Percentiles rank a stretch among this genome's conserved stretches.
Conservation (phyloP, 495 filamentous ascomycete genomes). For the Aspergillus panamensis region DNA sequence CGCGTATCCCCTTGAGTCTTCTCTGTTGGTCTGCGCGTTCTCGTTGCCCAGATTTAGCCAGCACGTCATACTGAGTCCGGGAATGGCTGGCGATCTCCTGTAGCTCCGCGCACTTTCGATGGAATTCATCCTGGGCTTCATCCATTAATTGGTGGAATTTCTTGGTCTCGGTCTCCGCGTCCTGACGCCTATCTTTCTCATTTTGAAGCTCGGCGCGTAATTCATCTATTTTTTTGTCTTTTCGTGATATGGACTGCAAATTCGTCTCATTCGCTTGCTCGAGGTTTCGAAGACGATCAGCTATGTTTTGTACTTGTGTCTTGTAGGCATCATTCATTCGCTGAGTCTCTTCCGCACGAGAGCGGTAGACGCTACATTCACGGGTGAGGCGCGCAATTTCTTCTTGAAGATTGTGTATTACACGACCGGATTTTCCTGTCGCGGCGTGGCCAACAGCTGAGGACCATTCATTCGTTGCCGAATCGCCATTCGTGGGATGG, state of each 20-base stretch:
- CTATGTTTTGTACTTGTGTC: constrained; percentile 64
- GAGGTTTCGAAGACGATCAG: constrained; percentile 58
- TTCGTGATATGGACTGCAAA: constrained; percentile 66
- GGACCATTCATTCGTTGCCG: constrained; percentile 57
- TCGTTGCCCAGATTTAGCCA: constrained; percentile 56
- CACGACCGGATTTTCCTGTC: constrained; percentile 85
- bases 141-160: constrained; percentile 60
- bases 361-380: constrained; percentile 70
- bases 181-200: constrained; percentile 61
- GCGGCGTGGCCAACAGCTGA: constrained; percentile 73
- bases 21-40: constrained; percentile 50
- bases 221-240: constrained; percentile 77
- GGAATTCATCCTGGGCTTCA: constrained; percentile 51
- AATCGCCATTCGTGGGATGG: constrained; percentile 31
- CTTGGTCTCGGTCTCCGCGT: constrained; percentile 60
- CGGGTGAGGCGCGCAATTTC: constrained; percentile 83
- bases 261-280: constrained; percentile 69
- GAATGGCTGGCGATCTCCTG: constrained; percentile 52
- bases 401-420: constrained; percentile 84
- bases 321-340: constrained; percentile 69
- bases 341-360: constrained; percentile 68
- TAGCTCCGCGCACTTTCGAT: constrained; percentile 60
- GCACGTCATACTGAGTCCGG: constrained; percentile 64
- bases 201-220: constrained; percentile 61
- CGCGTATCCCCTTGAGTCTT: constrained; percentile 31